Conservation (phyloP, 768 basidiomycete genomes). For the Lentinula sp. region DNA sequence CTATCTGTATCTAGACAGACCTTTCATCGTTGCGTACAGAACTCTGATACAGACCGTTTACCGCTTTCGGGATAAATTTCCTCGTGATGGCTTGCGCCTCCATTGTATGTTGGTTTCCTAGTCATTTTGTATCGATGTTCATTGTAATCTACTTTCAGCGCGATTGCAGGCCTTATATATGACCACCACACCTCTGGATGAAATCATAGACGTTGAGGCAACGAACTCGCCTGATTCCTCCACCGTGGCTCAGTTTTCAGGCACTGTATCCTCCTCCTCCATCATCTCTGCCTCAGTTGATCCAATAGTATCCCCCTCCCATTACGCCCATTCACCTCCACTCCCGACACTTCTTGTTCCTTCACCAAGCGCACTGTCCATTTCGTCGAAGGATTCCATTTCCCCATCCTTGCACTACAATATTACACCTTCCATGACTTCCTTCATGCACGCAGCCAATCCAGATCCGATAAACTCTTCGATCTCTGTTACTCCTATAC, state of each 20-base stretch:
- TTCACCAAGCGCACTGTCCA: too few species aligned
- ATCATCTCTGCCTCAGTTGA: too few species aligned
- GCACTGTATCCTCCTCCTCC: not conserved
- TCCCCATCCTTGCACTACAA: not conserved
- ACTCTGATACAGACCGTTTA: conserved; percentile 25
- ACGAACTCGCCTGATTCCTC: not conserved
- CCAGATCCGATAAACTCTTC: not conserved
- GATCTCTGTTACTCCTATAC: not conserved
- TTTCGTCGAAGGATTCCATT: not conserved
- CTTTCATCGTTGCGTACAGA: conserved; percentile 26
- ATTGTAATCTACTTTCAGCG: not conserved
- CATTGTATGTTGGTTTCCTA: not conserved
- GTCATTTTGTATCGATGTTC: not conserved
- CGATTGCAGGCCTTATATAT: not conserved
- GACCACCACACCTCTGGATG: not conserved
- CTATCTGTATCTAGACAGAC: conserved; percentile 19
- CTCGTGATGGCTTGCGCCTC: not conserved
- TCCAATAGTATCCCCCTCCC: too few species aligned
- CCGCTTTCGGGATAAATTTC: not conserved
- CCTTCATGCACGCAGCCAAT: not conserved
- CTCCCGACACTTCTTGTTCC: not conserved
- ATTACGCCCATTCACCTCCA: not conserved
- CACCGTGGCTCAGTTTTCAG: conserved; percentile 1
- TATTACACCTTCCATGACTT: too few species aligned
- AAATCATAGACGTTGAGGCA: conserved; percentile 3